phyloP scores from a whole-genome alignment of 768 basidiomycete genomes.

The Auricularia sp. region DNA sequence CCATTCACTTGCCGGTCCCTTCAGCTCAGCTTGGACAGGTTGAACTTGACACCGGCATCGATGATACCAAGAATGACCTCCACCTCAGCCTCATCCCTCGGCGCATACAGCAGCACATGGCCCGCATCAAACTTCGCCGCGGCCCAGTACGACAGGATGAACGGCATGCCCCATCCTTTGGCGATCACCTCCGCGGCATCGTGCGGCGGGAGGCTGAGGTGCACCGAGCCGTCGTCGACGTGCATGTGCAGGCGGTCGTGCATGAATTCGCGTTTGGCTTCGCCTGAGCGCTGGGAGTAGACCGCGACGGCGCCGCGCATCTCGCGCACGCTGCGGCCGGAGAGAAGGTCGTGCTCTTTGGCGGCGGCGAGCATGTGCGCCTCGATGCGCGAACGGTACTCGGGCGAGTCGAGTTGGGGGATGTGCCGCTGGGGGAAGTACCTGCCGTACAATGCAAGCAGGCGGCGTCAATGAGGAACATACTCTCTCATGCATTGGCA shows the following conservation, averaged over 20 bases:
- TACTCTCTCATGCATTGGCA: no score
- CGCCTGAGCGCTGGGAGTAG: background rate
- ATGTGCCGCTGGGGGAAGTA: background rate
- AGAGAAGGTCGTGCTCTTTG: background rate
- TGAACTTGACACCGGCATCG: conserved; percentile 6
- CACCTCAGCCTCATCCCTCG: conserved; percentile 4
- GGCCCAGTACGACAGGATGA: background rate
- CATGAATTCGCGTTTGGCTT: background rate
- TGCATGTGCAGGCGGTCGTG: conserved; percentile 6
- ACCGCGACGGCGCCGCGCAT: background rate
- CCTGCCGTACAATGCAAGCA: background rate
- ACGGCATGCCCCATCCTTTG: conserved; percentile 5
- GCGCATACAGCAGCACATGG: conserved; percentile 7
- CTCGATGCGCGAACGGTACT: background rate
- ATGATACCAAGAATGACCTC: conserved; percentile 1
- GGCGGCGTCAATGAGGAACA: background rate
- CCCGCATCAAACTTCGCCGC: background rate
- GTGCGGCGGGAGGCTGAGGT: conserved; percentile 3
- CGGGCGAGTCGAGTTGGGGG: background rate
- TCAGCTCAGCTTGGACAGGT: background rate
- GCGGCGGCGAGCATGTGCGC: background rate
- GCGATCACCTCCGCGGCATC: conserved; percentile 5
- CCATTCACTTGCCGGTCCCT: no score
- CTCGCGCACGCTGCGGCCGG: background rate
- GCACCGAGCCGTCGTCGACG: conserved; percentile 1